Evolutionary conservation across 2,329 filamentous ascomycete species (phyloP).

Genomic region (Cordyceps militaris): DNA sequence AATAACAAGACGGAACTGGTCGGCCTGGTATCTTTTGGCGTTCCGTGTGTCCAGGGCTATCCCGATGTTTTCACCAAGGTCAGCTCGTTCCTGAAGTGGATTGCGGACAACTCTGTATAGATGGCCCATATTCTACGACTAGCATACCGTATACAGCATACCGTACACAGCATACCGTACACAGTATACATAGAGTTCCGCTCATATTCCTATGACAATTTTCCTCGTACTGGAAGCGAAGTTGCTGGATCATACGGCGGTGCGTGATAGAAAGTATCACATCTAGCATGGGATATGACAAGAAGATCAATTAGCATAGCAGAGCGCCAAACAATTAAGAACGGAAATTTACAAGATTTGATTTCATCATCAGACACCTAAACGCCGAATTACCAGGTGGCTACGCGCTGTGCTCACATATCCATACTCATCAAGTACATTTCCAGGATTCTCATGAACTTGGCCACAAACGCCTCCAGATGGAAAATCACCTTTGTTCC

Average conservation of each 20-base stretch:
- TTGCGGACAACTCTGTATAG: background rate
- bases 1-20: background rate
- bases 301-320: too few species aligned
- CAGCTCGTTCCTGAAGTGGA: background rate
- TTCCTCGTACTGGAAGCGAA: background rate
- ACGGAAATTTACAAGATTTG: too few species aligned
- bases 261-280: too few species aligned
- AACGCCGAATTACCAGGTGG: background rate
- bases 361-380: background rate
- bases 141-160: background rate
- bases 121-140: background rate
- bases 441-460: slow-evolving; percentile 95
- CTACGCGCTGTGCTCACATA: slow-evolving; percentile 32
- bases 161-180: background rate
- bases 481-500: slow-evolving; percentile 98
- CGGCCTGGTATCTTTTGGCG: background rate
- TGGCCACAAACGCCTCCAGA: slow-evolving; percentile 94
- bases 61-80: slow-evolving; percentile 6
- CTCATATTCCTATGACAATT: background rate
- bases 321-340: too few species aligned
- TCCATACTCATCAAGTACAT: slow-evolving; percentile 88
- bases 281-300: too few species aligned
- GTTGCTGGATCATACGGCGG: too few species aligned
- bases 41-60: background rate
- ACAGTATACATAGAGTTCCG: background rate